These are phyloP conservation scores for Lactarius evosmus DNA, from an alignment of 768 basidiomycete species.

Conservation along the genomic window DNA sequence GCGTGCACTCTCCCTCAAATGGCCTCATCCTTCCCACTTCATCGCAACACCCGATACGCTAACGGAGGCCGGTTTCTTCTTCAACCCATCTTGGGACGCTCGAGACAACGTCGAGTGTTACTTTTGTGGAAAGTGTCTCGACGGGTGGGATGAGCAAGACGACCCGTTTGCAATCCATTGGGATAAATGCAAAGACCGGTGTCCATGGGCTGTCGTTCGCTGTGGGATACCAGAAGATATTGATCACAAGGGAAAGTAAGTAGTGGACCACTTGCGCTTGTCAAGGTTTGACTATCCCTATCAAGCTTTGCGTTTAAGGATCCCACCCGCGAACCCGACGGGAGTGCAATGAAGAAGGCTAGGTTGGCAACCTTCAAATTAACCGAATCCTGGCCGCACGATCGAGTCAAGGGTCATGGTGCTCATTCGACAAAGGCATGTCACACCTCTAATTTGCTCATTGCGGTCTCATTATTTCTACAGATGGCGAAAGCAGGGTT, in stretches of 20 bases:
- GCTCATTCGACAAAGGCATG: conserved; percentile 69
- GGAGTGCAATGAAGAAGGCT: conserved; percentile 68
- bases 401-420: conserved; percentile 54
- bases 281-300: not conserved
- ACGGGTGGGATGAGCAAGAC: conserved; percentile 81
- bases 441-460: not conserved
- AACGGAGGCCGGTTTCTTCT: conserved; percentile 90
- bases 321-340: conserved; percentile 59
- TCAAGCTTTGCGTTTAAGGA: conserved; percentile 58
- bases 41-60: conserved; percentile 70
- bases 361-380: conserved; percentile 61
- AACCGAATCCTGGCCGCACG: conserved; percentile 66
- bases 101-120: conserved; percentile 81
- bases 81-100: conserved; percentile 61
- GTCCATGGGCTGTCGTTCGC: conserved; percentile 78
- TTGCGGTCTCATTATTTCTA: conserved; percentile 13
- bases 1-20: conserved; percentile 51
- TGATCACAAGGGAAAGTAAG: conserved; percentile 56
- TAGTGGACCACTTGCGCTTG: conserved; percentile 1
- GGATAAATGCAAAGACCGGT: conserved; percentile 58
- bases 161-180: conserved; percentile 86
- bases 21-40: conserved; percentile 70
- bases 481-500: conserved; percentile 93
- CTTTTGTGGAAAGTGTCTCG: conserved; percentile 75
- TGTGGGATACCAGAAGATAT: conserved; percentile 65